Evolutionary conservation across 441 rosid species (phyloP), one percentile per base, ranked within the genome.

Genomic region (Gossypium davidsonii): DNA sequence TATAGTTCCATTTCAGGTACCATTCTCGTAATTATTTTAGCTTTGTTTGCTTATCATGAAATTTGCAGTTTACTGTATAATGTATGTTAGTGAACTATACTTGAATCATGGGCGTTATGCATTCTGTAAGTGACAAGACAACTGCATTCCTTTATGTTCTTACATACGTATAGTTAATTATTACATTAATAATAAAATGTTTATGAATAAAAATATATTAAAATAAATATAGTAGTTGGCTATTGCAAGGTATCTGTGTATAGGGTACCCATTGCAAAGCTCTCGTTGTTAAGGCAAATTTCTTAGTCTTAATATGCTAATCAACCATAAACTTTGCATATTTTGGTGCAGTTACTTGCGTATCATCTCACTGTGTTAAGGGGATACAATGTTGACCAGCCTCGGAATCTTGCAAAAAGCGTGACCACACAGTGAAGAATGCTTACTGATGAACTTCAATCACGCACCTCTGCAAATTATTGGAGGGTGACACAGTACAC

Each of bases 351-450:
- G 97, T 81, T 92, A 76, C 75, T 94, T 85, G 98, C 98, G 10
- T 94, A 92, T 86, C 99, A 94, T 82, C 91, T 94, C 51, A 94
- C 99, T 0, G 99, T 94, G 72, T 79, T 92, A 57, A 85, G 96
- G 78, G 99, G 98, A 53, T 85, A 85, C 84, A 94, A 92, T 25
- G 99, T 94, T 17, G 99, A 94, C 73, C 99, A 94, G 78, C 98
- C 98, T 14, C 88, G 99, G 78, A 94, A 94, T 80, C 93, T 94
- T 1, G 99, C 97, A 0, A 94, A 94, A 89, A 94, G 99, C 11
- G 97, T 94, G 76, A 94, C 98, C 14, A 94, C 98, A 10, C 87
- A 90, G 78, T 94, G 79, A 83, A 77, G 73, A 61, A 51, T 55
- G 21, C 11, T 63, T 31, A n/a, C 21, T 12, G 52, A 56, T 48